phyloP scores from a whole-genome alignment of 129 eudicot genomes.

The Artemisia annua region DNA sequence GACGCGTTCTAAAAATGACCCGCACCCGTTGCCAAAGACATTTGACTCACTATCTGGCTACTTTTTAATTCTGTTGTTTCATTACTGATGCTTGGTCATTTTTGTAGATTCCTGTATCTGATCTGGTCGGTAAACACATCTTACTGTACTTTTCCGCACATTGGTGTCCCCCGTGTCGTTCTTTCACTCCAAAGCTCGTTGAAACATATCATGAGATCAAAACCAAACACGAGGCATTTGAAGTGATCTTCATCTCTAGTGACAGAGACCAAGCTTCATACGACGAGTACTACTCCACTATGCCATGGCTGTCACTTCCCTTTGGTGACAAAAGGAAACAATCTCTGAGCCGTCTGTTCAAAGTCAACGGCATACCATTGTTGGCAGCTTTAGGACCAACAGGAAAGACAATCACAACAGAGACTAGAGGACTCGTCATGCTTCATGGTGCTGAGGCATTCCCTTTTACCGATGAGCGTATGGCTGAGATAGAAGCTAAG shows the following conservation, averaged over 20 bases:
- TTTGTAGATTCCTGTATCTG: slow-evolving; percentile 61
- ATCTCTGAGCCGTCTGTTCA: slow-evolving; percentile 52
- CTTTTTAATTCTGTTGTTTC: not conserved
- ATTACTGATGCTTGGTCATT: slow-evolving; percentile 4
- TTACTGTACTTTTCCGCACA: slow-evolving; percentile 84
- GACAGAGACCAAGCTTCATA: slow-evolving; percentile 67
- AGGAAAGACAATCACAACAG: slow-evolving; percentile 74
- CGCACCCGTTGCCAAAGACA: not conserved
- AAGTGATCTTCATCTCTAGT: slow-evolving; percentile 73
- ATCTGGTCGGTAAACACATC: slow-evolving; percentile 66
- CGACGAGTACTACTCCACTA: slow-evolving; percentile 60
- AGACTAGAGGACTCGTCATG: slow-evolving; percentile 57
- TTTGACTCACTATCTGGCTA: not conserved
- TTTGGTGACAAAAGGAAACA: slow-evolving; percentile 64
- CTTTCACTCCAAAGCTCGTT: slow-evolving; percentile 69
- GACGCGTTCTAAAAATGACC: not conserved
- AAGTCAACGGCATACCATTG: slow-evolving; percentile 65
- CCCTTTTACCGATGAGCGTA: slow-evolving; percentile 72
- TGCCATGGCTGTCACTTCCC: slow-evolving; percentile 95
- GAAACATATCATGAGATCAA: slow-evolving; percentile 70
- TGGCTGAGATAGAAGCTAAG: slow-evolving; percentile 62
- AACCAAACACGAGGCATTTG: slow-evolving; percentile 48
- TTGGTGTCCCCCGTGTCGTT: slow-evolving; percentile 93
- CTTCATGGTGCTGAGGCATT: slow-evolving; percentile 74
- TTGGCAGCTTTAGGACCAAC: slow-evolving; percentile 66